Percentiles rank a stretch among this genome's conserved stretches.
These are phyloP conservation scores for Podaxis pistillaris DNA, from an alignment of 768 basidiomycete species.

Conservation along the genomic window DNA sequence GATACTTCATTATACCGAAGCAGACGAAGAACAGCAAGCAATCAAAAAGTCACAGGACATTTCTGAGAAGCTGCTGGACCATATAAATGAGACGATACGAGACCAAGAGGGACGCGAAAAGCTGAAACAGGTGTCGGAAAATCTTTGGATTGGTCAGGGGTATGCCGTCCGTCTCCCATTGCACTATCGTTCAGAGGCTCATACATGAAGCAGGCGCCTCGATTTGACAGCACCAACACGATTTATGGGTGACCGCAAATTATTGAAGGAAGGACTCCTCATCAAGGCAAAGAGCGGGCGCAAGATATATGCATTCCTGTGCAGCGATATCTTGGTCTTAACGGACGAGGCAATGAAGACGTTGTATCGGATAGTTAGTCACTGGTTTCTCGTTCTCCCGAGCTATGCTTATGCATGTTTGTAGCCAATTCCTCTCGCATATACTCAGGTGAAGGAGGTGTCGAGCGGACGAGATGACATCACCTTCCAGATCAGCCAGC, in stretches of 20 bases:
- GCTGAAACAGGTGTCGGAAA: slow-evolving; percentile 69
- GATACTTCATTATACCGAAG: slow-evolving; percentile 80
- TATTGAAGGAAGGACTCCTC: slow-evolving; percentile 78
- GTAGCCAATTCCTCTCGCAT: slow-evolving; percentile 74
- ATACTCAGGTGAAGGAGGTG: slow-evolving; percentile 56
- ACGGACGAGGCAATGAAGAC: slow-evolving; percentile 69
- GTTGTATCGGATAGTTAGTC: slow-evolving; percentile 79
- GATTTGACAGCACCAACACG: slow-evolving; percentile 92
- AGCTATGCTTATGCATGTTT: neutral
- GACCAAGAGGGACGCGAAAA: slow-evolving; percentile 79
- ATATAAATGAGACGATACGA: slow-evolving; percentile 89
- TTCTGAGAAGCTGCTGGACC: slow-evolving; percentile 70
- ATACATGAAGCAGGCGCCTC: slow-evolving; percentile 50
- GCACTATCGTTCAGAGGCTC: neutral
- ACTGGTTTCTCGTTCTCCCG: neutral
- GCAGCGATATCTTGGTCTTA: slow-evolving; percentile 87
- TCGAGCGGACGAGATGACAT: slow-evolving; percentile 61
- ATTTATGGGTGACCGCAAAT: slow-evolving; percentile 73
- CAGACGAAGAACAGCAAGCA: slow-evolving; percentile 54
- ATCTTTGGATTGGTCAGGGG: slow-evolving; percentile 89
- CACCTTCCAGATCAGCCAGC: slow-evolving; percentile 62
- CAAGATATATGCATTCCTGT: slow-evolving; percentile 75
- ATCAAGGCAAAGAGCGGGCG: slow-evolving; percentile 83
- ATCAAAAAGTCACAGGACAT: slow-evolving; percentile 56
- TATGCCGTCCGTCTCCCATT: slow-evolving; percentile 29